Percentiles rank a stretch among this genome's conserved stretches.
Conservation (phyloP, 352 stramenopile species). For the Globisporangium spiculum region DNA sequence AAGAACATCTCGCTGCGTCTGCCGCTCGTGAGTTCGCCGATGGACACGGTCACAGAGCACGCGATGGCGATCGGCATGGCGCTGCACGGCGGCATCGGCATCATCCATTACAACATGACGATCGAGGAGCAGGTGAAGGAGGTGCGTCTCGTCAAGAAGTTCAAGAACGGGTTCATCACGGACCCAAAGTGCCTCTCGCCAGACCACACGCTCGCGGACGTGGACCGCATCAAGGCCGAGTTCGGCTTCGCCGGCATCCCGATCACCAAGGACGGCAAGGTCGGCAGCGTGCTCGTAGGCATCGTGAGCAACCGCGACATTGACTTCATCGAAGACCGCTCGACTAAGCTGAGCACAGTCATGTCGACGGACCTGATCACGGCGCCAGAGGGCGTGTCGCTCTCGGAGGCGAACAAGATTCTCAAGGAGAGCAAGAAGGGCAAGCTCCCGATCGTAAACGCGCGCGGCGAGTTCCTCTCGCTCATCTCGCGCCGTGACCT, state of each 20-base stretch:
- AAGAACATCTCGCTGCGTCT: constrained; percentile 95
- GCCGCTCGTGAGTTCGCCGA: constrained; percentile 97
- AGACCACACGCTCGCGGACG: constrained; percentile 94
- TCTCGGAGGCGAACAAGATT: constrained; percentile 97
- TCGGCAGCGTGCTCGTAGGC: constrained; percentile 96
- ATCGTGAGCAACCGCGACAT: constrained; percentile 99
- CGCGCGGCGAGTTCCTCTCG: constrained; percentile 96
- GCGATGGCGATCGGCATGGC: constrained; percentile 99
- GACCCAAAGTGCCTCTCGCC: constrained; percentile 96
- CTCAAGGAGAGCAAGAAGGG: constrained; percentile 98
- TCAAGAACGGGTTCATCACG: constrained; percentile 99
- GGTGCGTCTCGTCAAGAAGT: constrained; percentile 97
- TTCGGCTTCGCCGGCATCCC: constrained; percentile 98
- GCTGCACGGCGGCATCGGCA: constrained; percentile 98
- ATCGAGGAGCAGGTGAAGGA: constrained; percentile 96
- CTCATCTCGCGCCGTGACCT: constrained; percentile 98
- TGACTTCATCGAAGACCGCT: constrained; percentile 96
- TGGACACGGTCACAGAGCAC: constrained; percentile 99
- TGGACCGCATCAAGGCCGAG: constrained; percentile 94
- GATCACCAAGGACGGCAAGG: constrained; percentile 97
- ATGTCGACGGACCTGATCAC: constrained; percentile 92
- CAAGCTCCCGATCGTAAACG: constrained; percentile 99
- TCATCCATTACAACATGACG: constrained; percentile 99
- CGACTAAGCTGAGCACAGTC: constrained; percentile 81
- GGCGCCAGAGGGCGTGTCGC: constrained; percentile 92